A percentile compares a stretch with the other conserved stretches of the same genome.
phyloP scores from a whole-genome alignment of 2,329 filamentous ascomycete species.

The Trichophyton simii region DNA sequence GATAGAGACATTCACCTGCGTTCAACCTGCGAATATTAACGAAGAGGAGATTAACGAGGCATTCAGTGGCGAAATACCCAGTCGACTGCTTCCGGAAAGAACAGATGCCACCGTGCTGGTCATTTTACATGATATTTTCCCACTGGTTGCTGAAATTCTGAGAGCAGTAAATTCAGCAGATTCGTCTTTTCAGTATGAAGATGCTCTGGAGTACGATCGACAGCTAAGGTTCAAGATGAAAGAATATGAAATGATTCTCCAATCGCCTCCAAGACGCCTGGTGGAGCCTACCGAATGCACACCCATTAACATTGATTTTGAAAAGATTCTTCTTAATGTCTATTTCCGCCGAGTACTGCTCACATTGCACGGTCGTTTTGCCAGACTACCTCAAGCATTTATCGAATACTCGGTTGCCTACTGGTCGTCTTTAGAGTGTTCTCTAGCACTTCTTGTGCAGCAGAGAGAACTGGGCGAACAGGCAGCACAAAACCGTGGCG shows the following conservation, averaged over 20 bases:
- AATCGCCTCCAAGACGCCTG: neutral
- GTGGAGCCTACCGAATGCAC: neutral
- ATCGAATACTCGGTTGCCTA: conserved; percentile 20
- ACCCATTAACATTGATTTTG: neutral
- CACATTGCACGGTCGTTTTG: conserved; percentile 19
- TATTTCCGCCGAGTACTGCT: conserved; percentile 21
- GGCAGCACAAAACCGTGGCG: neutral
- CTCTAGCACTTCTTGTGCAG: conserved; percentile 20
- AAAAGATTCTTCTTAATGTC: neutral
- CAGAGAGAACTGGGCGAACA: conserved; percentile 18
- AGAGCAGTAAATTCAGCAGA: conserved; percentile 13
- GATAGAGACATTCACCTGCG: conserved; percentile 26
- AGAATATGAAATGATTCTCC: neutral
- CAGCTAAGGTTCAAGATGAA: conserved; percentile 8
- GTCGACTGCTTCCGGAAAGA: neutral
- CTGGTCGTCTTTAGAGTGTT: conserved; percentile 23
- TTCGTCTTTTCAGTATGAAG: conserved; percentile 9
- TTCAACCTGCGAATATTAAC: conserved; percentile 29
- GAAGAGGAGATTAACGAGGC: conserved; percentile 27
- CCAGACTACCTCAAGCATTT: conserved; percentile 15
- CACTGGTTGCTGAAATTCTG: conserved; percentile 11
- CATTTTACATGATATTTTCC: conserved; percentile 6
- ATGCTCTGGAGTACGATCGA: conserved; percentile 10
- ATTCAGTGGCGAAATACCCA: neutral
- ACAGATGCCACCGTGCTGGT: conserved; percentile 1